These are phyloP conservation scores for Aphanoascus verrucosus DNA, from an alignment of 2,329 filamentous ascomycete genomes.

Conservation along the genomic window DNA sequence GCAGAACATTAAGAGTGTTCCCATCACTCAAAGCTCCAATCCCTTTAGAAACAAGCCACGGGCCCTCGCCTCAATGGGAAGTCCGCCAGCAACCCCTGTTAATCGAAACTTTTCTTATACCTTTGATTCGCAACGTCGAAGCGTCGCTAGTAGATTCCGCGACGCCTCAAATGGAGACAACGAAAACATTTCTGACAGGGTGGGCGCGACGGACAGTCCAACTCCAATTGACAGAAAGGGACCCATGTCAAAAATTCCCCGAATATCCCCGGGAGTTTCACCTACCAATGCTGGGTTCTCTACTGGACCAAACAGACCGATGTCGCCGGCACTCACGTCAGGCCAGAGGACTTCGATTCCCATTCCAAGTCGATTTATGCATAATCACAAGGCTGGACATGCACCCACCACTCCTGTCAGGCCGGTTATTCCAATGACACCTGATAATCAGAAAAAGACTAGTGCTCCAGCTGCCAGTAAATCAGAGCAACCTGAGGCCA, in stretches of 20 bases:
- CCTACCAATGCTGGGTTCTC: not conserved
- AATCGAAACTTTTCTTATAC: slow-evolving; percentile 12
- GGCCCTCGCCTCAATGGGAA: not conserved
- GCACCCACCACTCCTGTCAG: not conserved
- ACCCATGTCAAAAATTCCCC: slow-evolving; percentile 14
- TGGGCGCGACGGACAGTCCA: not conserved
- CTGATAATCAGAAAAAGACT: not conserved
- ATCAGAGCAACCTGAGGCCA: not conserved
- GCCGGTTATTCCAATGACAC: not conserved
- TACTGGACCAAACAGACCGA: not conserved
- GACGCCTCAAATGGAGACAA: not conserved
- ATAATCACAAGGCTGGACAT: slow-evolving; percentile 2
- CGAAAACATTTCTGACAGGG: not conserved
- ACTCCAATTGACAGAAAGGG: slow-evolving; percentile 3
- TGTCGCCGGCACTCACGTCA: slow-evolving; percentile 11
- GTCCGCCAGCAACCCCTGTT: not conserved
- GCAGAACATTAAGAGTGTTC: not conserved
- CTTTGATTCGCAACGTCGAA: slow-evolving; percentile 8
- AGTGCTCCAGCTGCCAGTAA: not conserved
- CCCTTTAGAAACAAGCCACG: slow-evolving; percentile 13
- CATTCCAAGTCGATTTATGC: slow-evolving; percentile 14
- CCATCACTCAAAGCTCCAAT: slow-evolving; percentile 6
- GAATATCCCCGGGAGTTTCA: slow-evolving; percentile 12
- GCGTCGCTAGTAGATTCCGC: not conserved
- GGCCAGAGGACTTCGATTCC: slow-evolving; percentile 16